Evolutionary conservation across 257 asterid genomes (phyloP), one percentile per base, ranked within the genome.

Genomic region (Gentiana dahurica): DNA sequence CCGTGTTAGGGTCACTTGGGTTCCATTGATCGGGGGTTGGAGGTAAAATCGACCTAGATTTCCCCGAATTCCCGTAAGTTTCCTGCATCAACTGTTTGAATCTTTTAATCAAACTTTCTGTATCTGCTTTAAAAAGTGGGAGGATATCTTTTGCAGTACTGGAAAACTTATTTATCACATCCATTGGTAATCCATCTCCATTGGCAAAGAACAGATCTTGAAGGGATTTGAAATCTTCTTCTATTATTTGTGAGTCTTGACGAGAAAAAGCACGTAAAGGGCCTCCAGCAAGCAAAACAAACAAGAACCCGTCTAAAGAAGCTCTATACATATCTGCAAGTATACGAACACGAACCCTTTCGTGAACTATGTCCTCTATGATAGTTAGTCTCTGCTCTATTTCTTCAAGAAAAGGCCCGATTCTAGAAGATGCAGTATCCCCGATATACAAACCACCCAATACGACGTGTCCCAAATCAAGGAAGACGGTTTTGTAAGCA

Each of bases 11-110:
- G 53, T 92, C 98, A 1, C 85, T 72, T 3, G 95, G 76, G 69
- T 68, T 83, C 98, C 98, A 92, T 54, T 88, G 95, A 49, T 93
- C 98, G 0, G 97, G 80, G 1, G 97, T 92, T 50, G 97, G 85
- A 47, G 98, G 98, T 54, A 92, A 74, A 10, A 95, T 97, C 58
- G 88, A 80, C 51, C 95, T 77, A 8, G 93, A 73, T 64, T 85
- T 92, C 6, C 90, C 87, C 1, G 95, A 83, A 56, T 91, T 78
- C 57, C 95, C 95, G 34, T 80, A 79, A 1, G 88, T 62, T 68
- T 85, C 95, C 70, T 79, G 60, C 13, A 86, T 77, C 62, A 71
- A 12, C 41, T 84, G 83, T 63, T 81, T 80, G 67, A 83, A 92
- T 48, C 75, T 68, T 71, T 85, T 91, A 10, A 88, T 77, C 39